phyloP scores from a whole-genome alignment of 805 yeast genomes.

The Ogataea degrootiae region DNA sequence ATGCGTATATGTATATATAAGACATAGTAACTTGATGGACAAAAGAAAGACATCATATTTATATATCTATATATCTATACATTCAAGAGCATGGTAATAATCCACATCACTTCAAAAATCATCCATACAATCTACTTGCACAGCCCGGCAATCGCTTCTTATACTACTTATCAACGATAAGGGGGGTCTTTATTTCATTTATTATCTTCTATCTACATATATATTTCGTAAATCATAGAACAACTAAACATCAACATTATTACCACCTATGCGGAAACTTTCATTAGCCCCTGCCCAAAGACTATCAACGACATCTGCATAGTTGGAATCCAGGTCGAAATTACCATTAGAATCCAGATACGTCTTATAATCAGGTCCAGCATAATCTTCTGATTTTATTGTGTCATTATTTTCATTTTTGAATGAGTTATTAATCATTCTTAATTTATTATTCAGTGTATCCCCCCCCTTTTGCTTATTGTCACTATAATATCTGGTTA shows the following conservation, averaged over 20 bases:
- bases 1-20: too few relatives aligned
- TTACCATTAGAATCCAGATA: conserved; percentile 11
- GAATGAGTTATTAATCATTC: not conserved
- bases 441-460: conserved; percentile 1
- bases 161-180: too few relatives aligned
- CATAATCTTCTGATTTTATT: not conserved
- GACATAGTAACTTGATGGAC: too few relatives aligned
- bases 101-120: too few relatives aligned
- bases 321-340: conserved; percentile 9
- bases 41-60: not conserved
- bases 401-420: not conserved
- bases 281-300: conserved; percentile 14
- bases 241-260: too few relatives aligned
- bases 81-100: too few relatives aligned
- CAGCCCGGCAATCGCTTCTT: too few relatives aligned
- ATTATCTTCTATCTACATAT: too few relatives aligned
- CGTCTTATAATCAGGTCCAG: not conserved
- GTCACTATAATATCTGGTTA: conserved; percentile 6
- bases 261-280: conserved; percentile 1
- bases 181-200: too few relatives aligned
- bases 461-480: not conserved
- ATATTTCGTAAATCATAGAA: too few relatives aligned
- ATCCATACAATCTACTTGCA: too few relatives aligned
- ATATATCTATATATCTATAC: not conserved
- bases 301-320: conserved; percentile 6